Base-by-base conservation (phyloP, 441 rosid species). In the Brassica hybrid region DNA sequence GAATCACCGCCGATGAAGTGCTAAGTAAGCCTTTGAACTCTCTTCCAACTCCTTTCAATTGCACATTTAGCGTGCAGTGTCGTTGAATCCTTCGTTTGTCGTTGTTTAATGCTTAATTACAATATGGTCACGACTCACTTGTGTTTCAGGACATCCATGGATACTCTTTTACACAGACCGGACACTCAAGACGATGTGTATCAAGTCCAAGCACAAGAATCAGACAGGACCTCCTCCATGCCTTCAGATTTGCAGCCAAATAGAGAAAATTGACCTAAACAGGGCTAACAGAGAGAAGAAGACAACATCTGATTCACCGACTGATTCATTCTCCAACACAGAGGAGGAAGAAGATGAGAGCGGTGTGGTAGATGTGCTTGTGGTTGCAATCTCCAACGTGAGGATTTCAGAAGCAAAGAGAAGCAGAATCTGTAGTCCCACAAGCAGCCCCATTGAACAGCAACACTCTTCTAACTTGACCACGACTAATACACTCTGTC, bases 1-100 rank as follows among this genome's bases (percentile, higher is more conserved):
- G 99, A 82, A 87, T 90, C 79, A 85, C 96, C 57, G 94, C 98
- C 3, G 99, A 89, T 83, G 97, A 93, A 95, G 97, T 87, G 73
- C 89, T 93, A 72, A 86, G 98, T 95, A 87, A 84, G 91, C 79
- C 67, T 71, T 70, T 41, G 56, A 13, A 25, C 12, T 48, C 62
- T 63, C 62, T 63, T 68, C 18, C 69, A 72, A 57, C 54, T 45
- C 25, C 48, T 48, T 45, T 1, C 0, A 64, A 27, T 43, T 58
- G 48, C 45, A 76, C 13, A 21, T 52, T 52, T 52, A 16, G 58
- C 21, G 21, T 54, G 25, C 61, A 18, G 25, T 56, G 27, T 60
- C 1, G 18, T 52, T 45, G 65, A 48, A 78, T 78, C 2, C 56
- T 79, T 27, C 67, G 69, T 67, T 72, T 27, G 56, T 57, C 0